Evolutionary conservation across 176 grass and related monocot genomes (phyloP).

Genomic region (Hyparrhenia diplandra): DNA sequence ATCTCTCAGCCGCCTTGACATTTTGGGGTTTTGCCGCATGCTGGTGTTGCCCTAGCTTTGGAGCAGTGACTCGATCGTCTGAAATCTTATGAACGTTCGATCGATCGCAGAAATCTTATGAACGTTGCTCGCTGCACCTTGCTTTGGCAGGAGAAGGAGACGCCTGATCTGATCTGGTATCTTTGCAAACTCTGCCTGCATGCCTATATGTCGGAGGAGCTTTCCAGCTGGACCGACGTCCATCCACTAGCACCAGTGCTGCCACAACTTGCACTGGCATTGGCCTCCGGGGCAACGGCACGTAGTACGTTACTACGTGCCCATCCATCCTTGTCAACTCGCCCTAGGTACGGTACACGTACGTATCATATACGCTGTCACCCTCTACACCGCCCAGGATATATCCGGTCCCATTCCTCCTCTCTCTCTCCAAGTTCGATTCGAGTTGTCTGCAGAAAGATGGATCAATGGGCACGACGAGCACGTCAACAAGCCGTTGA

Average conservation of each 20-base stretch:
- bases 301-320: too few relatives aligned
- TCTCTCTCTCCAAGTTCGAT: not conserved
- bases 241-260: not conserved
- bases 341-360: not conserved
- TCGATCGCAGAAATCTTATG: too few relatives aligned
- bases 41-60: too few relatives aligned
- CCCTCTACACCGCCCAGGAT: not conserved
- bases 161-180: not conserved
- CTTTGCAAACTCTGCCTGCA: not conserved
- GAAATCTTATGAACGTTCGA: too few relatives aligned
- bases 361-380: not conserved
- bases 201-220: not conserved
- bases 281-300: not conserved
- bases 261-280: not conserved
- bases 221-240: slow-evolving; percentile 14
- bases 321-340: not conserved
- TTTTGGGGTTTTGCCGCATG: too few relatives aligned
- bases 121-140: too few relatives aligned
- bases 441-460: not conserved
- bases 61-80: too few relatives aligned
- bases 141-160: not conserved
- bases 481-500: not conserved
- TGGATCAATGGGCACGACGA: not conserved
- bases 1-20: too few relatives aligned
- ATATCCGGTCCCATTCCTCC: not conserved